Evolutionary conservation across 441 rosid genomes (phyloP).

Genomic region (Metrosideros polymorpha): DNA sequence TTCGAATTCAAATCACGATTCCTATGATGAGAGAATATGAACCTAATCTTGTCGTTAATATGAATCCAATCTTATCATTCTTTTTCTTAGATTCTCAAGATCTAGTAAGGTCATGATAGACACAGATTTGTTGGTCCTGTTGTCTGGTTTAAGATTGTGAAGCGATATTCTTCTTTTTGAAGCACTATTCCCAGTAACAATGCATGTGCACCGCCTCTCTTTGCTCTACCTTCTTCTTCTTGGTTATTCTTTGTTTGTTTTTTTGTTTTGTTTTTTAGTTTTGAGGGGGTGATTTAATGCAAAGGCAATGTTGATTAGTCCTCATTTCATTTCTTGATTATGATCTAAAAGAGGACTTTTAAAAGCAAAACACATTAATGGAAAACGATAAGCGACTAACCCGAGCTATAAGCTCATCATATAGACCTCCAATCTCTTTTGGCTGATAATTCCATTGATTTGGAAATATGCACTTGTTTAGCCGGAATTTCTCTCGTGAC

Average conservation of each 20-base stretch:
- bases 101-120: not conserved
- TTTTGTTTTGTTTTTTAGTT: not conserved
- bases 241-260: not conserved
- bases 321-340: not conserved
- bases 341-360: not conserved
- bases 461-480: not conserved
- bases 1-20: not conserved
- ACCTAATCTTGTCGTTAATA: not conserved
- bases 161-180: not conserved
- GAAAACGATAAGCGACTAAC: not conserved
- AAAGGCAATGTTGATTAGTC: not conserved
- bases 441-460: not conserved
- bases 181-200: not conserved
- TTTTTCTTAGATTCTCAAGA: not conserved
- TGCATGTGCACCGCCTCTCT: not conserved
- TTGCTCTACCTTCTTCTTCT: not conserved
- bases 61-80: not conserved
- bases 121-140: not conserved
- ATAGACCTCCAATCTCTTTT: not conserved
- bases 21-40: not conserved
- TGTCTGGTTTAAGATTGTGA: not conserved
- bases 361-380: not conserved
- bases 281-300: not conserved
- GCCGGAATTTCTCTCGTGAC: too few species aligned
- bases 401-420: not conserved